Base-by-base conservation (phyloP, 345 rosid species). In the Eucalyptus leucophloia region DNA sequence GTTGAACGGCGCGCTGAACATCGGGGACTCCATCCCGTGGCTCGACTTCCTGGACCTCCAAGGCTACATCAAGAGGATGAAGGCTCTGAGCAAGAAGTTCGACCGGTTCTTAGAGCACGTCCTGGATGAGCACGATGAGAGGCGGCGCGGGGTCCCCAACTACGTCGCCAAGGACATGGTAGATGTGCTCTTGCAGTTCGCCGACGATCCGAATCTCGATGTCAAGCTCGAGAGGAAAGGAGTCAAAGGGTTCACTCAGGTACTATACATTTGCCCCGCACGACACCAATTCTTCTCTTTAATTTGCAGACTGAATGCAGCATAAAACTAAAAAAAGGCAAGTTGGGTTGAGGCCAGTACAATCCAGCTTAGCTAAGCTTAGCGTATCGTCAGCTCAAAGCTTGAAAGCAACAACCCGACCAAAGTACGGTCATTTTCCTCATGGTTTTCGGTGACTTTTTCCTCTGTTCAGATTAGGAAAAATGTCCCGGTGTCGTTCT, bases 1-100 rank as follows among this genome's bases (percentile, higher is more conserved):
- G 89, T 94, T 96, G 4, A 96, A 94, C 44, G 97, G 98, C 83
- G 92, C 94, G 21, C 49, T 95, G 86, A 95, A 93, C 49, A 92
- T 96, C n/a, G 97, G 98, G 2, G 98, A 94, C 86, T 95, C 96
- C 12, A 96, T 96, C 62, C 96, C 97, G 2, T 96, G 96, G 96
- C 56, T 95, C 17, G 87, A 90, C 83, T 93, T 91, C 89, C 45
- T 96, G 92, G 98, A 96, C 92, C 81, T 96, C 89, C 96, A 95
- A 50, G 97, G 98, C n/a, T 54, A 96, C 47, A 91, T 93, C 1
- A 95, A 91, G 94, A 94, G 95, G 88, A 96, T 95, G 98, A 96
- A 96, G 91, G 91, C 49, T 12, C 30, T 96, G 90, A 89, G 92
- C 90, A 92, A 93, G 95, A 96, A 94, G 83, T 93, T 95, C 15